phyloP scores from a whole-genome alignment of 306 rosid genomes.

The Vicia faba region DNA sequence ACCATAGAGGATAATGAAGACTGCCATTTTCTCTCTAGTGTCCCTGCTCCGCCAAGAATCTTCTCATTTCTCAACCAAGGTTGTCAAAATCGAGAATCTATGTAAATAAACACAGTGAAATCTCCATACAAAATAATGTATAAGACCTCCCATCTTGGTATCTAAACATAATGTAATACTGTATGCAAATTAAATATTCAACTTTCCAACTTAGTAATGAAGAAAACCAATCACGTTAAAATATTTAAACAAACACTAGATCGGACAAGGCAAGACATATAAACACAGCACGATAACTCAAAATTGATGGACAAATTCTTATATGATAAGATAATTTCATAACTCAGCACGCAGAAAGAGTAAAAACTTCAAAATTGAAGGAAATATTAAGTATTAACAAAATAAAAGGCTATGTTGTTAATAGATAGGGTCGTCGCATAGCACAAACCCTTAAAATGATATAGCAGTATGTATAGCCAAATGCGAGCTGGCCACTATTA shows the following conservation, averaged over 20 bases:
- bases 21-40: no score
- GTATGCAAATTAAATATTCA: background rate
- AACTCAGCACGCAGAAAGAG: background rate
- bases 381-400: background rate
- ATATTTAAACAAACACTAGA: background rate
- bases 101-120: no score
- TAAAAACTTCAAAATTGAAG: background rate
- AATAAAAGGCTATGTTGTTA: background rate
- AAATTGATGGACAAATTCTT: background rate
- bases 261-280: background rate
- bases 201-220: background rate
- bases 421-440: no score
- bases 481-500: no score
- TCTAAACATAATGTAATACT: background rate
- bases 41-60: no score
- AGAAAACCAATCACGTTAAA: background rate
- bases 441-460: no score
- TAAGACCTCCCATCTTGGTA: background rate
- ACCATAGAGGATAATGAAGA: conserved; percentile 22
- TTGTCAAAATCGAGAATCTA: no score
- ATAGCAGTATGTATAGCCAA: no score
- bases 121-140: background rate
- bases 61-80: no score
- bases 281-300: background rate
- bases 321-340: background rate